Base-by-base conservation (phyloP, 176 grass and related monocot species). In the Tillandsia leiboldiana region DNA sequence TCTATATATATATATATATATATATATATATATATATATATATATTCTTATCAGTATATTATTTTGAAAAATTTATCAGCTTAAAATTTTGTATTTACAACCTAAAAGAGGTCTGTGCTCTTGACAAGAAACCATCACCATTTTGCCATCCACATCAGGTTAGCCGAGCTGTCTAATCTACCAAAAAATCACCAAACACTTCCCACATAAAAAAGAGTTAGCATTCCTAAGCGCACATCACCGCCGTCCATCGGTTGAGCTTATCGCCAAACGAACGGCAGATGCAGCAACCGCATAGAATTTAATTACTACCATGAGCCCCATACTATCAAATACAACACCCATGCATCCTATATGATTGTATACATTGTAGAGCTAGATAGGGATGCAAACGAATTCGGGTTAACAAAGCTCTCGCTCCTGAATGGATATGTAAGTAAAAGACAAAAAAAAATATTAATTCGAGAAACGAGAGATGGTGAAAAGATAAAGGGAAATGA, bases 21-120 rank as follows among this genome's bases (percentile, higher is more conserved):
- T 33, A 33, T 33, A 33, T 5, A 33, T 33, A 33, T 33, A 5
- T 33, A 24, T 33, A 33, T 4, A 33, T 50, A 74, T 48, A 61
- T 48, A 64, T 12, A 74, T 74, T 63, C 49, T 42, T 50, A 49
- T 47, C 54, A 49, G 28, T 22, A 73, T 62, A 63, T 73, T 61
- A 73, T 18, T 63, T 73, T 11, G n/a, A 18, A 20, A 67, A 75
- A 9, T 67, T 75, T 1, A 75, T 24, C 18, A 67, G 15, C 28
- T 52, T 67, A 67, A 51, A 13, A 20, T 67, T 66, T 4, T n/a
- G 53, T 75, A 17, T 75, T 49, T 66, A 27, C 57, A 17, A 67
- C 28, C 1, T 29, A 2, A 29, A 29, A 1, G 24, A 24, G 24
- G 24, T 24, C 24, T 24, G 24, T 24, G 24, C 24, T 24, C 0